Evolutionary conservation across 495 filamentous ascomycete species (phyloP).

Genomic region (Tirmania nivea): DNA sequence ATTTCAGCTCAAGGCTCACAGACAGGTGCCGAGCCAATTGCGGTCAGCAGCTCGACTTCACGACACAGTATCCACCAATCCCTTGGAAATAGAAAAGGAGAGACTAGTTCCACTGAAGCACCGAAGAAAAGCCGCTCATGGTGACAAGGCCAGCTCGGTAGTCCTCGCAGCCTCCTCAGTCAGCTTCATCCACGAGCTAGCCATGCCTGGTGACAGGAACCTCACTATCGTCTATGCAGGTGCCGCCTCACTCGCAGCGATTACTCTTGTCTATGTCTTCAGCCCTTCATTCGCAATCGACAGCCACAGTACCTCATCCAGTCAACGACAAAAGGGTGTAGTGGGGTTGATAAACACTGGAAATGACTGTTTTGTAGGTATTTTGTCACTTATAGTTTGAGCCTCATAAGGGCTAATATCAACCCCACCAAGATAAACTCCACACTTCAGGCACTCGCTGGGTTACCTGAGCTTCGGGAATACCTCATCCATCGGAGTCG

Average conservation of each 20-base stretch:
- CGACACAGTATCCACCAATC: neutral
- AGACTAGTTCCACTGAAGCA: neutral
- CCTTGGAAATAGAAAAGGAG: neutral
- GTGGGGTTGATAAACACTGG: constrained; percentile 80
- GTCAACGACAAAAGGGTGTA: constrained; percentile 57
- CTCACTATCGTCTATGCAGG: constrained; percentile 47
- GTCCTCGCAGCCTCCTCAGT: neutral
- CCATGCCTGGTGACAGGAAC: constrained; percentile 10
- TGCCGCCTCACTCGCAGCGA: constrained; percentile 85
- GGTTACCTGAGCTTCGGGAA: constrained; percentile 68
- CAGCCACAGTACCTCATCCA: constrained; percentile 35
- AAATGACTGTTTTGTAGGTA: constrained; percentile 70
- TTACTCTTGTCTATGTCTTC: constrained; percentile 91
- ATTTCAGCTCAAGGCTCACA: too few species aligned
- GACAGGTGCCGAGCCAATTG: neutral
- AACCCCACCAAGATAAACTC: constrained; percentile 51
- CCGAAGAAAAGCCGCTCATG: neutral
- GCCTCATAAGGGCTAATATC: neutral
- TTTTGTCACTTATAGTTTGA: neutral
- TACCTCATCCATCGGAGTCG: constrained; percentile 33
- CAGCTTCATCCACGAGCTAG: neutral
- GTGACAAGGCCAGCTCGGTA: neutral
- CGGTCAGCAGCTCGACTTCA: neutral
- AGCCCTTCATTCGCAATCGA: constrained; percentile 88
- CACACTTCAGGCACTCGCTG: constrained; percentile 82